Base-by-base conservation (phyloP, 306 rosid species). In the Coriaria nepalensis region DNA sequence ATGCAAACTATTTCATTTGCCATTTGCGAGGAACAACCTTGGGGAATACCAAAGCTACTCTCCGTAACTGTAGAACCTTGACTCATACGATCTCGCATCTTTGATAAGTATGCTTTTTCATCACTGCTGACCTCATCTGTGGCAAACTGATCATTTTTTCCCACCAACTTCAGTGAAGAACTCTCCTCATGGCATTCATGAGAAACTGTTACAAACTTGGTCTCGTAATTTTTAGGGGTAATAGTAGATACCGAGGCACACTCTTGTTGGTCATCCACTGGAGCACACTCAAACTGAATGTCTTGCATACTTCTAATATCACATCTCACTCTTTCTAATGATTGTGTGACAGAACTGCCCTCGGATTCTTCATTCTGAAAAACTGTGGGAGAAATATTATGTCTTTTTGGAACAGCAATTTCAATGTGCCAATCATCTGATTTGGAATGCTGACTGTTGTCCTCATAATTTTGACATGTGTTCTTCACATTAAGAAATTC, bases 211-310 rank as follows among this genome's bases (percentile, higher is more conserved):
- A 68, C 68, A 53, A 64, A 67, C 66, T 79, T 78, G n/a, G 69
- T 70, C 54, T 71, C 74, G 34, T 58, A 64, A 59, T 69, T 61
- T 64, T 70, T 79, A 12, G 60, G 45, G 46, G 68, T 49, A 40
- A 66, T 63, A 75, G 68, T 79, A 66, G 86, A 73, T 50, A 69
- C 79, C 47, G 94, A 82, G 52, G 90, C 77, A 52, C 78, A 77
- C 56, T 82, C 84, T 51, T 82, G 92, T 68, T 75, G 81, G 70
- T 82, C 94, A 60, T 86, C 90, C 80, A 76, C 67, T 13, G 72
- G 72, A 38, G 73, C 82, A 66, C 79, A 82, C 38, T 82, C 87
- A 64, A 63, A 79, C 36, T 75, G 68, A 60, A 56, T 49, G 39
- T 82, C 79, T 40, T 68, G 85, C 55, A 68, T 59, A 68, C 82